These are phyloP conservation scores for Litchi chinensis DNA, from an alignment of 345 rosid genomes.

Conservation along the genomic window DNA sequence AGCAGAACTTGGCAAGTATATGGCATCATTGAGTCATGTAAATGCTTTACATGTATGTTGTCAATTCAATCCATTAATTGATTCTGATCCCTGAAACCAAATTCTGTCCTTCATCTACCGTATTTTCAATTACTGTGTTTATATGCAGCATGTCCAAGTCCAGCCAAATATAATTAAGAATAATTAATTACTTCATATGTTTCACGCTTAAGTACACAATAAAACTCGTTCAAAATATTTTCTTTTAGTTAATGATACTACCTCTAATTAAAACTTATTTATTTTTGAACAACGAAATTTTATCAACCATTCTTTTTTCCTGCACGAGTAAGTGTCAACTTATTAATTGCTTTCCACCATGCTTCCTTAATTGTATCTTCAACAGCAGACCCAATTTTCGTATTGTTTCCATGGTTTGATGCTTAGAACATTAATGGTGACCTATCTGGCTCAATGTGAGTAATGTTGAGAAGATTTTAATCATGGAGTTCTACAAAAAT, in stretches of 20 bases:
- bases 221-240: no score
- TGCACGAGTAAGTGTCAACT: background rate
- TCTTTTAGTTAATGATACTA: no score
- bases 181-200: no score
- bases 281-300: background rate
- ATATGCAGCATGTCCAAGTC: background rate
- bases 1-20: background rate
- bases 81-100: slow-evolving; percentile 17
- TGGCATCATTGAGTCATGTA: background rate
- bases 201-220: background rate
- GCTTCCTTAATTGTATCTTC: background rate
- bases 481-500: background rate
- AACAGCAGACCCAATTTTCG: background rate
- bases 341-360: background rate
- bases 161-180: background rate
- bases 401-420: background rate
- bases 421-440: background rate
- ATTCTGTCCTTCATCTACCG: slow-evolving; percentile 1
- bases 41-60: slow-evolving; percentile 13
- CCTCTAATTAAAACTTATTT: background rate
- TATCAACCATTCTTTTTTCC: background rate
- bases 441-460: background rate
- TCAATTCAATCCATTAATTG: slow-evolving; percentile 29
- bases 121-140: background rate
- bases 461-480: background rate